Evolutionary conservation across 129 eudicot species (phyloP).

Genomic region (Pittosporum tobira): DNA sequence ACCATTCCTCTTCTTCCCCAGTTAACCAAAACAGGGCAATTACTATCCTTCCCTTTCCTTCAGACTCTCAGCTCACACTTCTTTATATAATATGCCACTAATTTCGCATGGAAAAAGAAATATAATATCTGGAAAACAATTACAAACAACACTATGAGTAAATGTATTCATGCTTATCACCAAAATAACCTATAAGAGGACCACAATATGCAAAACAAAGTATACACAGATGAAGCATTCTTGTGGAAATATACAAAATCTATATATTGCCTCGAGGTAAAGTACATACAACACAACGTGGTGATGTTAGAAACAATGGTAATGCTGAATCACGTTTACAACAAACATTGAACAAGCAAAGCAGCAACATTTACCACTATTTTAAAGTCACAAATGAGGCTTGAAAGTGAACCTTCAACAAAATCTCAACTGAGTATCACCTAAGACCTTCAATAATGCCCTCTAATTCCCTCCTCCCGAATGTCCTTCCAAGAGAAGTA

Average conservation of each 20-base stretch:
- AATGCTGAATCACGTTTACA: slow-evolving; percentile 42
- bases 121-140: too few species aligned
- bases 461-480: slow-evolving; percentile 79
- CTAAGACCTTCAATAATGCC: slow-evolving; percentile 56
- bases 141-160: neutral
- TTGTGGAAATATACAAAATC: slow-evolving; percentile 47
- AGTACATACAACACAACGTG: slow-evolving; percentile 60
- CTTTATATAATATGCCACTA: neutral
- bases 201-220: slow-evolving; percentile 10
- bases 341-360: slow-evolving; percentile 34
- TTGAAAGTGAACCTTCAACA: slow-evolving; percentile 17
- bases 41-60: neutral
- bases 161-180: neutral
- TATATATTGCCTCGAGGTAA: slow-evolving; percentile 46
- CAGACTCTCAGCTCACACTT: neutral
- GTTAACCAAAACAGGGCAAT: slow-evolving; percentile 2
- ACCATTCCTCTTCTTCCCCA: neutral
- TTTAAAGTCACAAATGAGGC: slow-evolving; percentile 17
- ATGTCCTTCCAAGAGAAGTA: slow-evolving; percentile 50
- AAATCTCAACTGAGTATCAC: slow-evolving; percentile 24
- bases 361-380: slow-evolving; percentile 46
- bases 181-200: slow-evolving; percentile 2
- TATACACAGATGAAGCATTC: slow-evolving; percentile 23
- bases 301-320: slow-evolving; percentile 46
- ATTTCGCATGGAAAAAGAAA: too few species aligned